Evolutionary conservation across 129 eudicot genomes (phyloP), one percentile per base, ranked within the genome.

Genomic region (Artemisia tridentata): DNA sequence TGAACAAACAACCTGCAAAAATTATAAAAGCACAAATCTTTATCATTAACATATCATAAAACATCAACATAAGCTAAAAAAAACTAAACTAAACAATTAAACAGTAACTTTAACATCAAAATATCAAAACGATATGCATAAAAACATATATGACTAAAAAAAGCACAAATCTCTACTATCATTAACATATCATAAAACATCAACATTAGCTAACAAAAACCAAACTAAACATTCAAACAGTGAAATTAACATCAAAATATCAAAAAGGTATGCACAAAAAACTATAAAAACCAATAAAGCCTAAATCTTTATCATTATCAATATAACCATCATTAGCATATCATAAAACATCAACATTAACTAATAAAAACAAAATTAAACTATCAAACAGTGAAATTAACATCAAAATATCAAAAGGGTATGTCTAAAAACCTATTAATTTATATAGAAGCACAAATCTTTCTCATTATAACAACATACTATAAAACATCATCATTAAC

Each of bases 321-420:
- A 76, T 57, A 3, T 27, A 9, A 11, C 29, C 10, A 41, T 29
- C 74, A 14, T 31, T 21, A 48, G 7, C 41, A 31, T 31, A 31
- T 31, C 41, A 31, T 31, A 31, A 27, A 31, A 31, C 38, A 5
- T 16, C 21, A 31, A 9, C 47, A 10, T 34, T 51, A 63, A 34
- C 60, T 49, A 12, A 68, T 58, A 76, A 46, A 3, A 23, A 27
- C 4, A 5, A 31, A 31, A 31, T 5, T 31, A 31, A 31, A 31
- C 41, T 31, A 31, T 31, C 7, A 68, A 68, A 2, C 74, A 62
- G 51, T 68, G 6, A 3, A 19, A 31, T 6, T 31, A 31, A 31
- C 41, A 31, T 31, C 41, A 31, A 77, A 34, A 57, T 61, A 61
- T 38, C 57, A 54, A 77, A 18, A 31, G 41, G 41, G 41, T 31